A percentile compares a stretch with the other conserved stretches of the same genome.
Conservation (phyloP, 2,329 filamentous ascomycete species). For the Colletotrichum costaricense region DNA sequence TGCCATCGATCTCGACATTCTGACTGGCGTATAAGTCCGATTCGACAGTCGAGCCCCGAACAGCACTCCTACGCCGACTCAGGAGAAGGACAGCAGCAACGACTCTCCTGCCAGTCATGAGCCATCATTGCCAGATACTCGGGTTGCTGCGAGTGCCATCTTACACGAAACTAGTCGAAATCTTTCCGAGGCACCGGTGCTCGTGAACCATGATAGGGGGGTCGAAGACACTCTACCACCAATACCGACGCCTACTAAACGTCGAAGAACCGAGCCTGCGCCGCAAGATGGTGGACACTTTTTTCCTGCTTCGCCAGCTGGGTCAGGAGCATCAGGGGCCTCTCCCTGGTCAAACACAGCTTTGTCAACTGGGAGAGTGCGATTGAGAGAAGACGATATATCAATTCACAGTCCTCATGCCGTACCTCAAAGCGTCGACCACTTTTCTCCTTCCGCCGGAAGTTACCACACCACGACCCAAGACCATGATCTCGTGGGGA, state of each 20-base stretch:
- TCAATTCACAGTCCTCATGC: constrained; percentile 24
- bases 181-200: not conserved
- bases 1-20: not conserved
- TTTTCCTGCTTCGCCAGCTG: constrained; percentile 12
- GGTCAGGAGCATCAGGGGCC: not conserved
- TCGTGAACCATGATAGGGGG: not conserved
- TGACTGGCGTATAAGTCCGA: not conserved
- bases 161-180: constrained; percentile 7
- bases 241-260: constrained; percentile 16
- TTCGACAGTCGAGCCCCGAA: constrained; percentile 15
- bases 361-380: not conserved
- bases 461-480: constrained; percentile 1
- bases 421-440: constrained; percentile 4
- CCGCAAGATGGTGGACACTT: constrained; percentile 12
- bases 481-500: not conserved
- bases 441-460: constrained; percentile 18
- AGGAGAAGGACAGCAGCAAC: not conserved
- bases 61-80: not conserved
- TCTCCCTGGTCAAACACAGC: constrained; percentile 10
- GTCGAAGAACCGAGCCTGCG: constrained; percentile 2
- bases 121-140: not conserved
- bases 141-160: not conserved
- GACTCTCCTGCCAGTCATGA: constrained; percentile 3
- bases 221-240: not conserved
- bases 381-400: not conserved